Evolutionary conservation across 768 basidiomycete genomes (phyloP).

Genomic region (Tulasnella calospora): DNA sequence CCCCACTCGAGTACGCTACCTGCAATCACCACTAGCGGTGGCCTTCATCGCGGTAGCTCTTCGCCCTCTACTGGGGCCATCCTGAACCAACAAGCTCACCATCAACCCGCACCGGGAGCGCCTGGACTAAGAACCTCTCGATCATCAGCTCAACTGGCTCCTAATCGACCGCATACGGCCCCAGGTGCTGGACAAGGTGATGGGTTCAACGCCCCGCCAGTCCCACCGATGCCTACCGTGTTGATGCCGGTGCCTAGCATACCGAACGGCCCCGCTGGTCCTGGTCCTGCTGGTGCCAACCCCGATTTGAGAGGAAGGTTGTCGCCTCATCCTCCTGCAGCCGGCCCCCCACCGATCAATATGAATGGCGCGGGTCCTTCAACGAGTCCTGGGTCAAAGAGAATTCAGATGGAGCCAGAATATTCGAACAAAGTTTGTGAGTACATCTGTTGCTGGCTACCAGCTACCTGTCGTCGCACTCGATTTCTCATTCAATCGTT

Average conservation of each 20-base stretch:
- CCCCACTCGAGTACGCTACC: background rate
- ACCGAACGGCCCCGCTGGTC: background rate
- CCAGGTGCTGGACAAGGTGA: background rate
- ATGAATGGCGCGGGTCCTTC: background rate
- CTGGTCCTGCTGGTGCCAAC: background rate
- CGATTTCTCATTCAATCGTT: background rate
- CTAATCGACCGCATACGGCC: background rate
- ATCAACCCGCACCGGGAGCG: background rate
- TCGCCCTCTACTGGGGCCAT: background rate
- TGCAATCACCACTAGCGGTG: background rate
- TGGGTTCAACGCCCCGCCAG: background rate
- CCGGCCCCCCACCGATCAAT: background rate
- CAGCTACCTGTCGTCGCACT: background rate
- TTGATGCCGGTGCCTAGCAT: background rate
- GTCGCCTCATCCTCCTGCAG: background rate
- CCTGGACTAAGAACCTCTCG: background rate
- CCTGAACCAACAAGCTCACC: background rate
- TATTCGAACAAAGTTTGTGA: conserved; percentile 9
- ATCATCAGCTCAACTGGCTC: background rate
- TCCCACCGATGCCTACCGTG: background rate
- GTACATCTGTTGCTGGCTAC: background rate
- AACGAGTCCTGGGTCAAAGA: background rate
- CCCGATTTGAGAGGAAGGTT: background rate
- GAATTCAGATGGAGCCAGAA: background rate
- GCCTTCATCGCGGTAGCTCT: background rate